A percentile compares a stretch with the other conserved stretches of the same genome.
Evolutionary conservation across 2,329 filamentous ascomycete genomes (phyloP).

Genomic region (Proliferodiscus dingleyae): DNA sequence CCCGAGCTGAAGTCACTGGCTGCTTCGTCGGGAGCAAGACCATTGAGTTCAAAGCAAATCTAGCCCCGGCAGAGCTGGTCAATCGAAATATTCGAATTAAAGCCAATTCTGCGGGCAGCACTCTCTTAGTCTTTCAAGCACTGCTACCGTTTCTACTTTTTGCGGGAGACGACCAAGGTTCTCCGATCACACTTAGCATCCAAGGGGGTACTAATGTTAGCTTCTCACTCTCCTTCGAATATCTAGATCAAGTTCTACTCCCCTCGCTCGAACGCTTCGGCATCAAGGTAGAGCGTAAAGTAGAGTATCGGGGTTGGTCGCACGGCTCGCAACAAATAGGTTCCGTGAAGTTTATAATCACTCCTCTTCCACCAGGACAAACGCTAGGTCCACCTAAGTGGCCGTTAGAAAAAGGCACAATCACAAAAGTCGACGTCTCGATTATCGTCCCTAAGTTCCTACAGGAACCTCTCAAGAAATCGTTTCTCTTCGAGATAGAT

Average conservation of each 20-base stretch:
- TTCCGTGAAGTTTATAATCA: slow-evolving; percentile 41
- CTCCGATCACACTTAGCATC: slow-evolving; percentile 46
- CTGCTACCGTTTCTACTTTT: slow-evolving; percentile 56
- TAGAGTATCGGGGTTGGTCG: slow-evolving; percentile 47
- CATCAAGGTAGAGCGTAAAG: slow-evolving; percentile 41
- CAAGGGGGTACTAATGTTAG: slow-evolving; percentile 56
- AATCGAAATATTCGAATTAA: slow-evolving; percentile 45
- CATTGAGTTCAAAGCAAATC: slow-evolving; percentile 29
- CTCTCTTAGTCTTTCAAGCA: slow-evolving; percentile 55
- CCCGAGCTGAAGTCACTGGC: slow-evolving; percentile 46
- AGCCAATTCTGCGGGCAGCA: slow-evolving; percentile 49
- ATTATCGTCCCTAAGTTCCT: slow-evolving; percentile 45
- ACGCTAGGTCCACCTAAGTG: slow-evolving; percentile 33
- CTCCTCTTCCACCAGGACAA: slow-evolving; percentile 36
- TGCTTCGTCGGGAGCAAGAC: slow-evolving; percentile 44
- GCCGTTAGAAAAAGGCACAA: slow-evolving; percentile 27
- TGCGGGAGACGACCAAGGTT: slow-evolving; percentile 39
- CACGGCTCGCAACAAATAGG: slow-evolving; percentile 23
- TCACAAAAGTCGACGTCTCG: slow-evolving; percentile 46
- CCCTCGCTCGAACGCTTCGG: slow-evolving; percentile 50
- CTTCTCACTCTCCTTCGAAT: slow-evolving; percentile 56
- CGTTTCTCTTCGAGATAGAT: slow-evolving; percentile 38
- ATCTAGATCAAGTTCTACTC: slow-evolving; percentile 56
- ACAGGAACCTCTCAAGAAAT: slow-evolving; percentile 37
- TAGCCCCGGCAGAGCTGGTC: slow-evolving; percentile 22